These are phyloP conservation scores for Gamarada debralockiae DNA, from an alignment of 495 filamentous ascomycete species.

Conservation along the genomic window DNA sequence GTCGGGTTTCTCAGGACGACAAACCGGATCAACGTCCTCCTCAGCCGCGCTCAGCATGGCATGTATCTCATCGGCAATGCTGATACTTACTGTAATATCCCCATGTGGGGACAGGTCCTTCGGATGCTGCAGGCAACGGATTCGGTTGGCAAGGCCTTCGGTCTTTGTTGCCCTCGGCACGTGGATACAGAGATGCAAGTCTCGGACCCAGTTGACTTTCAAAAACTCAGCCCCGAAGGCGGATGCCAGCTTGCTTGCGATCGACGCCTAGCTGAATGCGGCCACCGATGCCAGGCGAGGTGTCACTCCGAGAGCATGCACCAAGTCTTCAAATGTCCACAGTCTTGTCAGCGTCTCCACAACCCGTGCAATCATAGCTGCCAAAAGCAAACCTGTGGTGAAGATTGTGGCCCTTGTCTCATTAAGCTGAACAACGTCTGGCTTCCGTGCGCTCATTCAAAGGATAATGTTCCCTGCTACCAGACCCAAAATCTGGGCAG, in stretches of 20 bases:
- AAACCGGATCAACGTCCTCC: conserved; percentile 77
- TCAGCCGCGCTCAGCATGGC: conserved; percentile 77
- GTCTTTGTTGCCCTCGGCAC: conserved; percentile 41
- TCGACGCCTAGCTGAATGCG: conserved; percentile 11
- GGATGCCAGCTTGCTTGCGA: conserved; percentile 16
- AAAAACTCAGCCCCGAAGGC: conserved; percentile 19
- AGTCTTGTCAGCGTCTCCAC: conserved; percentile 16
- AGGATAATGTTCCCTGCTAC: conserved; percentile 13
- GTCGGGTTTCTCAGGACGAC: conserved; percentile 70
- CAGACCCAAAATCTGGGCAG: conserved; percentile 5
- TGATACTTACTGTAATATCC: conserved; percentile 7
- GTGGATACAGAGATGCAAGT: conserved; percentile 29
- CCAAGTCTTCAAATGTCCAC: conserved; percentile 11
- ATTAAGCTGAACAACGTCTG: conserved; percentile 7
- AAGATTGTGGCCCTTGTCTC: conserved; percentile 9
- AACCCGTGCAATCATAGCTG: conserved; percentile 14
- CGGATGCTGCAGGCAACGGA: conserved; percentile 39
- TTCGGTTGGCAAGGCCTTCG: conserved; percentile 34
- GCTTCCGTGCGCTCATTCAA: conserved; percentile 18
- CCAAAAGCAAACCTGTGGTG: conserved; percentile 14
- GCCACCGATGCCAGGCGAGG: conserved; percentile 10
- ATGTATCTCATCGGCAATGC: conserved; percentile 83
- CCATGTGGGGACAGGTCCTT: conserved; percentile 28
- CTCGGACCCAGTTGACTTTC: conserved; percentile 30
- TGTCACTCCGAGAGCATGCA: conserved; percentile 23